Base-by-base conservation (phyloP, 495 filamentous ascomycete species). In the Cudoniella acicularis region DNA sequence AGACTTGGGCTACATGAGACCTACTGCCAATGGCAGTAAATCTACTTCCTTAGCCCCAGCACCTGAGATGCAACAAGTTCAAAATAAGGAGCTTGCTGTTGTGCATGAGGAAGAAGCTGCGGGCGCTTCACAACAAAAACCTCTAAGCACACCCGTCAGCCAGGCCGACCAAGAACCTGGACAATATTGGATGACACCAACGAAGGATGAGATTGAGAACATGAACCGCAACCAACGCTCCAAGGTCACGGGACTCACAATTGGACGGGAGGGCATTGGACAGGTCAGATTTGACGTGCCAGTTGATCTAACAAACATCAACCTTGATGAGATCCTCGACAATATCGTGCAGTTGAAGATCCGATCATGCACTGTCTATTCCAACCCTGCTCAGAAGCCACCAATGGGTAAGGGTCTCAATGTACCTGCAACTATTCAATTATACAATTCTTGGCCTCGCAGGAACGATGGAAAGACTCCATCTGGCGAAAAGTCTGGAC, bases 361-460 rank as follows among this genome's bases (percentile, higher is more conserved):
- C 50, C 87, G 94, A 17, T 84, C 84, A 26, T 87, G 90, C 46
- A 95, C 93, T 1, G 92, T 97, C 17, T 98, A 98, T 66, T 84
- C 88, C 9, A 83, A 88, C 36, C 74, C 81, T 27, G 73, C 77
- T 0, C 80, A 83, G 63, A 98, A 97, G 74, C 90, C 94, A 18
- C 76, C 85, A 2, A 77, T 82, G 53, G 95, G 95, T 49, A 88
- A 89, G 65, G 92, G 90, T 6, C 79, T 98, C 59, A 98, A 98
- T 64, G 89, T 96, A 3, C 92, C 92, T 1, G 89, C 94, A 0
- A 83, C 84, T 4, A 89, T 98, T 52, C 81, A 79, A 16, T 81
- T 98, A 10, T 86, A 92, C 69, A 91, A 96, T 64, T 95, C 93
- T 2, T 97, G 88, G 83, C 94, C 94, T 10, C 85, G 93, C 49